Evolutionary conservation across 805 yeast species (phyloP).

Genomic region (Nematodospora valgi): DNA sequence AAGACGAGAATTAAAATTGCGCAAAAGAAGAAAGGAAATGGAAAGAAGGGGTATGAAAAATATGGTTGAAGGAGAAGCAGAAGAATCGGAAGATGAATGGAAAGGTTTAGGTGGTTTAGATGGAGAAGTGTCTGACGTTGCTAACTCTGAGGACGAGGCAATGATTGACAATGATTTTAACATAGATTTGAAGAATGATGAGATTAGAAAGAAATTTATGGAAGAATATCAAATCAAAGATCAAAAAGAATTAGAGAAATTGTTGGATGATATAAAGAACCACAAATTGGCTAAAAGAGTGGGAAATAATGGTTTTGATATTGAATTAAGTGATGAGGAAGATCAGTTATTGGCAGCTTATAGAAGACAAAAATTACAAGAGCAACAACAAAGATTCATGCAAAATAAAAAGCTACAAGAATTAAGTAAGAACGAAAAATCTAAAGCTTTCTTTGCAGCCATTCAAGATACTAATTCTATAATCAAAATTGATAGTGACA

Average conservation of each 20-base stretch:
- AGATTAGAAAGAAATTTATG: slow-evolving; percentile 54
- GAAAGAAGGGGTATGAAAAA: slow-evolving; percentile 55
- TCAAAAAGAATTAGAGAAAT: slow-evolving; percentile 58
- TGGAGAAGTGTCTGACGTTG: slow-evolving; percentile 51
- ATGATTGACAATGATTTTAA: slow-evolving; percentile 72
- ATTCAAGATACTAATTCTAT: slow-evolving; percentile 46
- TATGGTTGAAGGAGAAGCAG: slow-evolving; percentile 79
- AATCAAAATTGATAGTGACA: slow-evolving; percentile 22
- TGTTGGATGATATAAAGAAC: slow-evolving; percentile 67
- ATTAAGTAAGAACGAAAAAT: slow-evolving; percentile 49
- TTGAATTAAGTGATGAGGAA: slow-evolving; percentile 74
- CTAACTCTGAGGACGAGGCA: slow-evolving; percentile 71
- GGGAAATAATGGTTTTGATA: slow-evolving; percentile 48
- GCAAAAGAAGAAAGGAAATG: slow-evolving; percentile 46
- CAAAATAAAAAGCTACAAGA: slow-evolving; percentile 42
- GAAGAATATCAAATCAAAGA: slow-evolving; percentile 62
- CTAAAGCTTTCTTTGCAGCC: slow-evolving; percentile 65
- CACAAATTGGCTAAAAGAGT: slow-evolving; percentile 65
- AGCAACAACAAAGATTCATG: slow-evolving; percentile 48
- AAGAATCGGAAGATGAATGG: slow-evolving; percentile 89
- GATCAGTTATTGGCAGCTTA: slow-evolving; percentile 55
- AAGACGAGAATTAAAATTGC: slow-evolving; percentile 29
- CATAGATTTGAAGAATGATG: slow-evolving; percentile 54
- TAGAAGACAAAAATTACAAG: slow-evolving; percentile 38
- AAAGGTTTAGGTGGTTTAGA: slow-evolving; percentile 75